Base-by-base conservation (phyloP, 495 filamentous ascomycete genomes). In the Penicillium waksmanii region DNA sequence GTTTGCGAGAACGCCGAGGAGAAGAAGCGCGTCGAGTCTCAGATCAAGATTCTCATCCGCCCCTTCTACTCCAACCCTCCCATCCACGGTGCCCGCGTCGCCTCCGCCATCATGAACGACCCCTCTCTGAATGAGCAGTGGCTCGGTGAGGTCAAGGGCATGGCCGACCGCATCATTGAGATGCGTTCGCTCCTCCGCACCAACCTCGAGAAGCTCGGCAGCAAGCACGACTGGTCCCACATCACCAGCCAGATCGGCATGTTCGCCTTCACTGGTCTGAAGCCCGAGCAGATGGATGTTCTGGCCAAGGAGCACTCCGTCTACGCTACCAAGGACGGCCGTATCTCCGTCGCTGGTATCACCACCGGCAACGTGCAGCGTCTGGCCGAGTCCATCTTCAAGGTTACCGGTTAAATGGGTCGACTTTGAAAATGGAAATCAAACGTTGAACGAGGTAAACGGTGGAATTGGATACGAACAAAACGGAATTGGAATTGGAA, bases 221-320 rank as follows among this genome's bases (percentile, higher is more conserved):
- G 89, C 80, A 91, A 92, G 83, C 93, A 95, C 77, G 90, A 97
- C 79, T 98, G 95, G 95, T 89, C 87, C 76, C 95, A 98, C 82
- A 98, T 98, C 78, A 98, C 95, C 55, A 92, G 83, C 74, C 94
- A 89, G 80, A 98, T 98, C 64, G 95, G 95, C 78, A 98, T 98
- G 95, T 98, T 98, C 70, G 94, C 94, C 66, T 98, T 95, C 82
- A 98, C 95, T 34, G 95, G 95, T 51, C 79, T 98, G 71, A 93
- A 84, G 65, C 86, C 93, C 61, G 89, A 95, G 79, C 89, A 97
- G 81, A 96, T 98, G 90, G 90, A 94, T 23, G 80, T 78, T 71
- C 82, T 98, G 58, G 92, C 95, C 58, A 93, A 96, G 81, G 92
- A 97, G 89, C 90, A 96, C 84, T 97, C 93, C 67, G 95, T 98